Evolutionary conservation across 2,329 filamentous ascomycete species (phyloP).

Genomic region (Colletotrichum trifolii): DNA sequence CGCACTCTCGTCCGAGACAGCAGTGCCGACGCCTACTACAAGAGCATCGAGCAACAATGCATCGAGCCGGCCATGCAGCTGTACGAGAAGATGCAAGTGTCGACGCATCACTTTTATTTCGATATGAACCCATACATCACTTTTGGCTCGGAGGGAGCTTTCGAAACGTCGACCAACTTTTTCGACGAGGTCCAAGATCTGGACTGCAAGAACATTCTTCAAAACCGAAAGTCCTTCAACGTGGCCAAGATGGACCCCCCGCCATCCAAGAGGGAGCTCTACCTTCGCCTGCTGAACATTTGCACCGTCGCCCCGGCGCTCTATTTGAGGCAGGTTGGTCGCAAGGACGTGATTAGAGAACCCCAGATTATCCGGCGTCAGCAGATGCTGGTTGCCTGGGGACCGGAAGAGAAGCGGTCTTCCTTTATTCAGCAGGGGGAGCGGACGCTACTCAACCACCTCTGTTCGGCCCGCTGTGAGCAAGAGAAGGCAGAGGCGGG

Average conservation of each 20-base stretch:
- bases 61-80: conserved; percentile 50
- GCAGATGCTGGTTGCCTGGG: conserved; percentile 53
- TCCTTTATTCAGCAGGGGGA: conserved; percentile 43
- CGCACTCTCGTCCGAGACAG: conserved; percentile 44
- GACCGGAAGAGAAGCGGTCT: conserved; percentile 45
- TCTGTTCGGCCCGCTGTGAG: conserved; percentile 42
- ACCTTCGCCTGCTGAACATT: conserved; percentile 46
- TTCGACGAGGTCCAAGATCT: conserved; percentile 45
- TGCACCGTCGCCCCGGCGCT: conserved; percentile 50
- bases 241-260: conserved; percentile 45
- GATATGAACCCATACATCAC: conserved; percentile 46
- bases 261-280: conserved; percentile 46
- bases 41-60: conserved; percentile 42
- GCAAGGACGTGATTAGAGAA: conserved; percentile 47
- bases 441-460: conserved; percentile 44
- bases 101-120: conserved; percentile 51
- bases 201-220: conserved; percentile 50
- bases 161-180: conserved; percentile 45
- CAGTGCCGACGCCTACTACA: conserved; percentile 39
- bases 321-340: conserved; percentile 50
- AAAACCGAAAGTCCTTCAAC: conserved; percentile 50
- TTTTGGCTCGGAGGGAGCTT: conserved; percentile 39
- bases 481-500: conserved; percentile 30
- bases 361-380: conserved; percentile 50
- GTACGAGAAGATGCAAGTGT: conserved; percentile 52